Base-by-base conservation (phyloP, 1,139 yeast species). In the Kodamaea derodonti region DNA sequence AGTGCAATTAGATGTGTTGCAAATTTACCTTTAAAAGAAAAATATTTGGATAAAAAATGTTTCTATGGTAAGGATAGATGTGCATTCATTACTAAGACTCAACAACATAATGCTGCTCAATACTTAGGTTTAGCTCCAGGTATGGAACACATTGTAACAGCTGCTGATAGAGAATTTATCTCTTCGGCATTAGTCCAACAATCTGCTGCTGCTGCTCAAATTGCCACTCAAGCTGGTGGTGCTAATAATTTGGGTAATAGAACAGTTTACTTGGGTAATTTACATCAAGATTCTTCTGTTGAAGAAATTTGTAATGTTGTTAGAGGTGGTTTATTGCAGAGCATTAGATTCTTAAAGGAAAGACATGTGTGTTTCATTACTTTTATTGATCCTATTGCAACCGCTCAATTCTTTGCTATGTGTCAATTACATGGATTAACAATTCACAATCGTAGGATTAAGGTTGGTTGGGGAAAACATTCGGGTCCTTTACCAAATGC, bases 381-480 rank as follows among this genome's bases (percentile, higher is more conserved):
- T 2, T 92, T 92, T 56, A 78, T 90, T 43, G 95, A 87, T 47
- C 90, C 95, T 23, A 75, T 84, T 33, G 94, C 95, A 5, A 97
- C 97, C 0, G 95, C 95, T 0, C 95, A 85, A 56, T 88, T 92
- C 56, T 87, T 81, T 59, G 95, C 95, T 13, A 77, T 84, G 79
- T 80, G 92, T 45, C 87, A 84, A 53, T 65, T 83, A 42, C 92
- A 86, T 47, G 95, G 94, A 1, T 63, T 92, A 37, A 73, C 84
- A 3, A 80, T 92, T 37, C 95, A 85, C 56, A 80, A 82, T 49
- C 74, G 90, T 49, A 72, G 85, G 47, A 78, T 90, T 38, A 84
- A 85, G 56, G 85, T 92, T 40, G 96, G 96, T 14, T 92, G 97
- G 97, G 98, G 97, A 32, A 86, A 85, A 55, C 95, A 87, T 57